A percentile compares a stretch with the other conserved stretches of the same genome.
Evolutionary conservation across 1,284 basidiomycete genomes (phyloP).

Genomic region (Austroboletus novae-zelandiae): DNA sequence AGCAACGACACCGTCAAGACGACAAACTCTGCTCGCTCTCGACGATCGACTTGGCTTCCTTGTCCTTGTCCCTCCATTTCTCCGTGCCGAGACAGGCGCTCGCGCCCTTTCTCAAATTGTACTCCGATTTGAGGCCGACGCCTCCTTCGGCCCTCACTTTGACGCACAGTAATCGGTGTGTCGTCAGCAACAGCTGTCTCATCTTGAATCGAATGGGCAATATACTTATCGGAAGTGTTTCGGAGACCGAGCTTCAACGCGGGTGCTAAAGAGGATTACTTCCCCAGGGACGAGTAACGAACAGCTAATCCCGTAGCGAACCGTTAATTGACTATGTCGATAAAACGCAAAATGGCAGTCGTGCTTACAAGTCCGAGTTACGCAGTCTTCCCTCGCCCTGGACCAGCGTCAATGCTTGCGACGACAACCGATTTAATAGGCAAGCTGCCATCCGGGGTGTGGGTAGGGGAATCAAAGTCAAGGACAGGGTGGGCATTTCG

Average conservation of each 20-base stretch:
- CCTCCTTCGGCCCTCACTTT: slow-evolving; percentile 43
- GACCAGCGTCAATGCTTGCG: slow-evolving; percentile 51
- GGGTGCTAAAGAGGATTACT: slow-evolving; percentile 46
- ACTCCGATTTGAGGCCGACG: slow-evolving; percentile 49
- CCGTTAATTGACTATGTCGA: not conserved
- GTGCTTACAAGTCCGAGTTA: slow-evolving; percentile 43
- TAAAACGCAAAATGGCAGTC: not conserved
- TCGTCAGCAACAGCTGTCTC: slow-evolving; percentile 60
- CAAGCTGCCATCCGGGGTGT: slow-evolving; percentile 46
- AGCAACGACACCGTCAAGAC: slow-evolving; percentile 48
- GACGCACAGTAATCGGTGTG: slow-evolving; percentile 52
- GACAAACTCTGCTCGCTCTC: slow-evolving; percentile 54
- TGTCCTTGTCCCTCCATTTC: slow-evolving; percentile 38
- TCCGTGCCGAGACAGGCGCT: slow-evolving; percentile 40
- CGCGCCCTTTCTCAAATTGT: slow-evolving; percentile 37
- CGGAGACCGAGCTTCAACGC: slow-evolving; percentile 52
- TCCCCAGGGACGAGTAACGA: slow-evolving; percentile 47
- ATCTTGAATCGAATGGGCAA: slow-evolving; percentile 49
- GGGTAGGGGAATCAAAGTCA: slow-evolving; percentile 26
- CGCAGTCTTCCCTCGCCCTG: slow-evolving; percentile 45
- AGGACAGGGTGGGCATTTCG: not conserved
- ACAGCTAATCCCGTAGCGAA: slow-evolving; percentile 31
- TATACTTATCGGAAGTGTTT: slow-evolving; percentile 55
- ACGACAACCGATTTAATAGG: slow-evolving; percentile 40
- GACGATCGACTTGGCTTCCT: slow-evolving; percentile 40